Conservation (phyloP, 2,329 filamentous ascomycete species). For the Ceratocystis alfenasii region DNA sequence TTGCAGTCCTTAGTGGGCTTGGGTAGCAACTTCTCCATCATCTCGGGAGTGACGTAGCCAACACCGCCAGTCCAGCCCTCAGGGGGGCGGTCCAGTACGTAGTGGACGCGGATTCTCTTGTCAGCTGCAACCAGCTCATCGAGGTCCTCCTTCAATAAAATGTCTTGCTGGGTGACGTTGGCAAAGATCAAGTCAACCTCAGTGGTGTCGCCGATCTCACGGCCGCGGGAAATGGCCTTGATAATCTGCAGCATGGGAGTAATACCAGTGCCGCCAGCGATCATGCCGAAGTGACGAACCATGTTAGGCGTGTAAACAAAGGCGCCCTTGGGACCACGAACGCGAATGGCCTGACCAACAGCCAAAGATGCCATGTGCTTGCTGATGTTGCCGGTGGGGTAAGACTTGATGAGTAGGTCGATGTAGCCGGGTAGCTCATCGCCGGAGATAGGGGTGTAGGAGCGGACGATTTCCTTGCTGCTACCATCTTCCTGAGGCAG, state of each 20-base stretch:
- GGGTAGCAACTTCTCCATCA: constrained; percentile 79
- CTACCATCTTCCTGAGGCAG: constrained; percentile 56
- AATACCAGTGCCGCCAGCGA: constrained; percentile 93
- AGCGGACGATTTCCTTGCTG: constrained; percentile 74
- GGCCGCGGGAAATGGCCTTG: constrained; percentile 74
- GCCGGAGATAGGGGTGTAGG: constrained; percentile 83
- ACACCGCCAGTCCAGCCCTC: constrained; percentile 84
- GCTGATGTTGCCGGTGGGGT: constrained; percentile 94
- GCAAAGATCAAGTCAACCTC: constrained; percentile 92
- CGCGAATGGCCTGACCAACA: constrained; percentile 77
- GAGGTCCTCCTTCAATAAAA: constrained; percentile 83
- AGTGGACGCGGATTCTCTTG: constrained; percentile 73
- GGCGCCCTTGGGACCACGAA: constrained; percentile 89
- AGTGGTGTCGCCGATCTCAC: constrained; percentile 67
- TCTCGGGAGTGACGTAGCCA: constrained; percentile 88
- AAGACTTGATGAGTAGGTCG: constrained; percentile 95
- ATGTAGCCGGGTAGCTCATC: constrained; percentile 85
- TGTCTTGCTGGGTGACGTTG: constrained; percentile 87
- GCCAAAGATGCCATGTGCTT: constrained; percentile 75
- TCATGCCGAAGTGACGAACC: constrained; percentile 94
- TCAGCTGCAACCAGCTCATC: constrained; percentile 69
- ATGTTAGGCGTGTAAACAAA: constrained; percentile 98
- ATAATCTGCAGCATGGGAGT: constrained; percentile 97
- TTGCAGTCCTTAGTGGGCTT: constrained; percentile 79
- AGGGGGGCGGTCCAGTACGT: constrained; percentile 92